Evolutionary conservation across 2,329 filamentous ascomycete species (phyloP).

Genomic region (Epichloe coenophiala): DNA sequence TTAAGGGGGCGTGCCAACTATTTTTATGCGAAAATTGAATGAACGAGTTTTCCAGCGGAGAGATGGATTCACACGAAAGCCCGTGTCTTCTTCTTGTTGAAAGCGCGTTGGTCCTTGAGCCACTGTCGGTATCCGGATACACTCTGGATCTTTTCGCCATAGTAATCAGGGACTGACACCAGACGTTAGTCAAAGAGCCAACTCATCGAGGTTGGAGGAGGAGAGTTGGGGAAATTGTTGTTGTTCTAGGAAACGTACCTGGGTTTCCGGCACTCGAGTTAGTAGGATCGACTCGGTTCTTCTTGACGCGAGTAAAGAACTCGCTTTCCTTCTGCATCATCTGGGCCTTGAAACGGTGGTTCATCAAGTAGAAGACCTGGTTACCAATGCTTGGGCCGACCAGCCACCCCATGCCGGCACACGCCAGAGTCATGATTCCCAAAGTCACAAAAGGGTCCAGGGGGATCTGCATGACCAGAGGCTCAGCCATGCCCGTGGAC

Average conservation of each 20-base stretch:
- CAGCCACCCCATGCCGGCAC: constrained; percentile 76
- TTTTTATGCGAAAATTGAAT: neutral
- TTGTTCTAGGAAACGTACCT: constrained; percentile 23
- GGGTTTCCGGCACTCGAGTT: constrained; percentile 85
- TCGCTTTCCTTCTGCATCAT: constrained; percentile 85
- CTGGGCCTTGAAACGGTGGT: constrained; percentile 55
- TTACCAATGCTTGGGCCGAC: constrained; percentile 73
- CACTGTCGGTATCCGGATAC: constrained; percentile 84
- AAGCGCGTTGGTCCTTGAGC: constrained; percentile 94
- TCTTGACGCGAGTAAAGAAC: constrained; percentile 86
- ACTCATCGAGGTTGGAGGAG: neutral
- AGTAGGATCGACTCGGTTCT: constrained; percentile 80
- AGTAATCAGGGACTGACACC: constrained; percentile 75
- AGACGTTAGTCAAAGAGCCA: constrained; percentile 8
- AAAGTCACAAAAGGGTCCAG: constrained; percentile 80
- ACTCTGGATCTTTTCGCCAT: constrained; percentile 95
- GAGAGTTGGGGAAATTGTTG: too few relatives aligned
- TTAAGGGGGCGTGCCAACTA: neutral
- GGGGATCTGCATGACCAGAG: constrained; percentile 52
- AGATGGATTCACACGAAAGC: constrained; percentile 37
- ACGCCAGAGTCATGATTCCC: constrained; percentile 65
- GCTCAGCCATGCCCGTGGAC: constrained; percentile 58
- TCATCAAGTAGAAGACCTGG: constrained; percentile 61
- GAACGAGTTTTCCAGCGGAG: neutral
- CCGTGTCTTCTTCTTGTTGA: constrained; percentile 83